A percentile compares a stretch with the other conserved stretches of the same genome.
phyloP scores from a whole-genome alignment of 2,329 filamentous ascomycete species.

The Cordyceps farinosa region DNA sequence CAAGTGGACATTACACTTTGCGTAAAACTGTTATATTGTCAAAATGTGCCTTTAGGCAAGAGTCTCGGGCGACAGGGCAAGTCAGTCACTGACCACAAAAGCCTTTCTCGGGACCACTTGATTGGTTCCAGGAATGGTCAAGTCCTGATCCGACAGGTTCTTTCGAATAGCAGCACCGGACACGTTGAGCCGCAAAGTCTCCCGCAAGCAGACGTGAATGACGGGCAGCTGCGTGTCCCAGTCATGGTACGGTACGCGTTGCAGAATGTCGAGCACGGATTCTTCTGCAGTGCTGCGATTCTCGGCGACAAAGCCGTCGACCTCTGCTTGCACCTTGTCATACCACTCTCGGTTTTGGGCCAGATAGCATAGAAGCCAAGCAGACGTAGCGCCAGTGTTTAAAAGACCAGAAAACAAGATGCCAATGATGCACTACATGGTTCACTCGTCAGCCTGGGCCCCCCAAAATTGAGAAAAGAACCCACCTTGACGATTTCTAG shows the following conservation, averaged over 20 bases:
- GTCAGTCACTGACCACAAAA: slow-evolving; percentile 34
- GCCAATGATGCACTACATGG: slow-evolving; percentile 45
- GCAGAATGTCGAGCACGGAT: slow-evolving; percentile 36
- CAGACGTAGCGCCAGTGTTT: slow-evolving; percentile 55
- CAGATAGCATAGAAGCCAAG: slow-evolving; percentile 51
- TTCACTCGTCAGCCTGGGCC: not conserved
- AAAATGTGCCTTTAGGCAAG: not conserved
- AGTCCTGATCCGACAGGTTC: slow-evolving; percentile 44
- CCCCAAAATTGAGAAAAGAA: not conserved
- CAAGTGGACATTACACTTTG: slow-evolving; percentile 46
- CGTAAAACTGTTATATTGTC: slow-evolving; percentile 34
- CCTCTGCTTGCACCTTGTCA: slow-evolving; percentile 41
- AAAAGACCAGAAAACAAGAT: slow-evolving; percentile 54
- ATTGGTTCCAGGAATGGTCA: slow-evolving; percentile 41
- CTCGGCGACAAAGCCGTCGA: slow-evolving; percentile 41
- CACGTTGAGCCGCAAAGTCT: slow-evolving; percentile 50
- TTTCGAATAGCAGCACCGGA: slow-evolving; percentile 48
- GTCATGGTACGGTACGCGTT: slow-evolving; percentile 44
- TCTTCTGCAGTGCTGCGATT: slow-evolving; percentile 35
- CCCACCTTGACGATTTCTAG: slow-evolving; percentile 40
- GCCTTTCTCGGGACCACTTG: slow-evolving; percentile 48
- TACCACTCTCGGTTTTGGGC: slow-evolving; percentile 46
- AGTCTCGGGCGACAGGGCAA: too few species aligned
- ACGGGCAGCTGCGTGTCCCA: slow-evolving; percentile 55
- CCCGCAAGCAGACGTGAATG: slow-evolving; percentile 49